A percentile compares a stretch with the other conserved stretches of the same genome.
These are phyloP conservation scores for Syzygium syzygioides DNA, from an alignment of 441 rosid genomes.

Conservation along the genomic window DNA sequence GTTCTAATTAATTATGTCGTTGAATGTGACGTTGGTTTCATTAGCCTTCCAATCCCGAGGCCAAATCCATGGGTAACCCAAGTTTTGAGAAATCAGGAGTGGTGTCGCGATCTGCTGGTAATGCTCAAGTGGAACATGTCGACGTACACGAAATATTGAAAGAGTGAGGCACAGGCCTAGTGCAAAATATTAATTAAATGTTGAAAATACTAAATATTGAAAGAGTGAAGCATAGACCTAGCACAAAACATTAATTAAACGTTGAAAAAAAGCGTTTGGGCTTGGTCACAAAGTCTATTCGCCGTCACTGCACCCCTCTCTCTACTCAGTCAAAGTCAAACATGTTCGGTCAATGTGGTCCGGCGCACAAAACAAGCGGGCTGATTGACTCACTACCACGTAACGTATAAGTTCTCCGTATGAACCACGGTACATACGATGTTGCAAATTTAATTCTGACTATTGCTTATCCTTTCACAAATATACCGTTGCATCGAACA, in stretches of 20 bases:
- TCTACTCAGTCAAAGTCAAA: background rate
- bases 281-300: background rate
- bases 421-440: background rate
- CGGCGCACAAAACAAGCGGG: background rate
- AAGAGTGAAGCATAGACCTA: background rate
- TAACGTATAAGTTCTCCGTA: background rate
- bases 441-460: background rate
- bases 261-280: background rate
- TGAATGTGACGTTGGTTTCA: background rate
- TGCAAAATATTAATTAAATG: background rate
- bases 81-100: background rate
- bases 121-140: background rate
- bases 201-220: background rate
- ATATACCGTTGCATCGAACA: accelerated
- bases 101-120: background rate
- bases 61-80: background rate
- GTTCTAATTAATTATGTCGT: background rate
- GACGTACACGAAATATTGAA: background rate
- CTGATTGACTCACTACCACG: background rate
- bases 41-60: background rate
- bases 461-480: background rate
- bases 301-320: background rate
- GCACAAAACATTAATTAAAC: background rate
- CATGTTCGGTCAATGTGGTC: background rate
- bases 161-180: background rate